A percentile compares a stretch with the other conserved stretches of the same genome.
Evolutionary conservation across 352 stramenopile species (phyloP).

Genomic region (Phytophthora boehmeriae): DNA sequence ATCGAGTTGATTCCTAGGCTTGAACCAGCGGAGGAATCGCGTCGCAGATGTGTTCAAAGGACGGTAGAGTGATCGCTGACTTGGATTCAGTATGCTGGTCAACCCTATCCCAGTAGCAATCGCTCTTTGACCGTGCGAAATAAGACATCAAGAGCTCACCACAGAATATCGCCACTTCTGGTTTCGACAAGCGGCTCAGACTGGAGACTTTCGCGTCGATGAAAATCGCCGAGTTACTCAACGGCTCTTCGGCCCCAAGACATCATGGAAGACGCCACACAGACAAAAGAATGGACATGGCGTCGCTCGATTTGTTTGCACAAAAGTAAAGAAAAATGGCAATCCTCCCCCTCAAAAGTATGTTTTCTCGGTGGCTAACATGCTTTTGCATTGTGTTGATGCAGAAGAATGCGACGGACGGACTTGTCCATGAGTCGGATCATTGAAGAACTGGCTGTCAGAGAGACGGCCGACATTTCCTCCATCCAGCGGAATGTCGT

Average conservation of each 20-base stretch:
- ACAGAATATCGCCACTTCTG: constrained; percentile 23
- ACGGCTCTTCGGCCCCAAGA: constrained; percentile 3
- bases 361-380: constrained; percentile 6
- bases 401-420: constrained; percentile 31
- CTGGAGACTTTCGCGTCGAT: constrained; percentile 14
- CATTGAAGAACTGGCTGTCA: constrained; percentile 42
- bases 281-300: constrained; percentile 55
- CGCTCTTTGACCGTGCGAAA: neutral
- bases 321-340: constrained; percentile 25
- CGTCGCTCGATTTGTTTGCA: constrained; percentile 54
- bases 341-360: too few species aligned
- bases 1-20: constrained; percentile 14
- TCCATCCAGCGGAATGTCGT: neutral
- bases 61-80: neutral
- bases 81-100: neutral
- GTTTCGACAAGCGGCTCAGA: constrained; percentile 12
- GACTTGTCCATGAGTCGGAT: constrained; percentile 60
- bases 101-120: neutral
- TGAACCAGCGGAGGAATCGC: constrained; percentile 4
- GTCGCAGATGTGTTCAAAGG: neutral
- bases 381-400: constrained; percentile 5
- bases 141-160: constrained; percentile 44
- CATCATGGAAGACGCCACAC: constrained; percentile 6
- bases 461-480: constrained; percentile 4
- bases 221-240: constrained; percentile 49